A percentile compares a stretch with the other conserved stretches of the same genome.
phyloP scores from a whole-genome alignment of 1,284 basidiomycete genomes.

The Macrocystidia cucumis region DNA sequence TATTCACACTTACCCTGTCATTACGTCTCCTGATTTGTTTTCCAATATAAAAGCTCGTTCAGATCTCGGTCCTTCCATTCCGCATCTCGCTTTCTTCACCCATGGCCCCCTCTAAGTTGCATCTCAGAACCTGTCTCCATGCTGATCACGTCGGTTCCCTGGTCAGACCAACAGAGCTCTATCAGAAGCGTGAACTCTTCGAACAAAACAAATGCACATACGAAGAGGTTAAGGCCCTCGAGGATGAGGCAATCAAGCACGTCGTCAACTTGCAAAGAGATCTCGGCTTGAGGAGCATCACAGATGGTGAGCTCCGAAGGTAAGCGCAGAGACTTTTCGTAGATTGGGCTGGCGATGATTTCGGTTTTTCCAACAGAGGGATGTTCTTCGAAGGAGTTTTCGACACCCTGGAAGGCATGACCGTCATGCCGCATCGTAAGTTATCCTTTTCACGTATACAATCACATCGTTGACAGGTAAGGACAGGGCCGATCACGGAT shows the following conservation, averaged over 20 bases:
- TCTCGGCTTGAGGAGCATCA: constrained; percentile 44
- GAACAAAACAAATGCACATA: constrained; percentile 31
- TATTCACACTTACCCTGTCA: neutral
- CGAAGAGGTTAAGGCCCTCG: constrained; percentile 35
- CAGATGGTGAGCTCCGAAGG: constrained; percentile 55
- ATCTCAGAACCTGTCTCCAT: constrained; percentile 35
- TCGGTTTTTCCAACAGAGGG: constrained; percentile 27
- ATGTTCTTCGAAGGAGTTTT: constrained; percentile 56
- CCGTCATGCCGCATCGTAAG: constrained; percentile 43
- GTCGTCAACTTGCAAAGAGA: constrained; percentile 44
- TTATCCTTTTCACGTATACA: constrained; percentile 8
- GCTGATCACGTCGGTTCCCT: constrained; percentile 56
- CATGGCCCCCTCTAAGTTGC: constrained; percentile 11
- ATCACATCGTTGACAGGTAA: constrained; percentile 9
- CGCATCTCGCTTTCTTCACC: constrained; percentile 3
- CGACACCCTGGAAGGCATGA: constrained; percentile 59
- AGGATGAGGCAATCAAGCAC: constrained; percentile 46
- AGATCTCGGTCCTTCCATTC: neutral
- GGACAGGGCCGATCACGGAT: constrained; percentile 27
- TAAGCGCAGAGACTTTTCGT: constrained; percentile 10
- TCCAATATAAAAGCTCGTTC: neutral
- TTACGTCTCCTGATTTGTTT: neutral
- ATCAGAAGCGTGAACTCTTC: constrained; percentile 34
- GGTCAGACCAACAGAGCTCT: constrained; percentile 44
- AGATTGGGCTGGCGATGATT: neutral